Base-by-base conservation (phyloP, 179 eudicot genomes). In the Vitellaria paradoxa region DNA sequence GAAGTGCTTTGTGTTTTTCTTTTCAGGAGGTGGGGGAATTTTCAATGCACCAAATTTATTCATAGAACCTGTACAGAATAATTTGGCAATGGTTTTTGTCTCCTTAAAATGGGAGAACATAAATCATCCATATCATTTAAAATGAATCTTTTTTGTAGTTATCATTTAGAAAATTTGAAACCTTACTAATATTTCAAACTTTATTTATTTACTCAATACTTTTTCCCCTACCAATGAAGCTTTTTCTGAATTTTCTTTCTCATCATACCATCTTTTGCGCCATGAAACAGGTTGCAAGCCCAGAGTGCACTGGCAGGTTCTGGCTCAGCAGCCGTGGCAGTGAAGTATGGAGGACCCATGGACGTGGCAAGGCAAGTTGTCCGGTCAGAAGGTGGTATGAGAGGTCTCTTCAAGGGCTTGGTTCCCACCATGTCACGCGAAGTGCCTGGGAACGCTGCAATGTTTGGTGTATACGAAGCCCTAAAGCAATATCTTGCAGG, bases 401-500 rank as follows among this genome's bases (percentile, higher is more conserved):
- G 82, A 78, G 99, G 99, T 66, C 89, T 95, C 12, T 95, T 93
- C 85, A 93, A 93, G 79, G 99, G 98, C 57, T 76, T 95, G 62
- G 82, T 86, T 65, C 99, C 99, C 6, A 95, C 99, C 15, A 26
- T 95, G 78, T 96, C 93, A 9, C 97, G 99, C 55, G 99, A 95
- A 88, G 85, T 95, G 8, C 99, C 99, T 0, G 99, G 99, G 21
- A 95, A 93, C 37, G 99, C 99, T 1, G 89, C 87, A 46, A 89
- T 93, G 97, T 93, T 95, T 74, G 98, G 97, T 1, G 94, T 87
- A 15, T 95, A 95, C 18, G 99, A 95, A 81, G 90, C 80, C 18
- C 74, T 91, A 17, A 95, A 95, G 82, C 89, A 89, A 57, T 84
- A 65, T 65, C 53, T 95, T 4, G 99, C 98, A 0, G 97, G 99